Conservation (phyloP, 225 moss, liverwort and hornwort genomes). For the Sphagnum contortum region DNA sequence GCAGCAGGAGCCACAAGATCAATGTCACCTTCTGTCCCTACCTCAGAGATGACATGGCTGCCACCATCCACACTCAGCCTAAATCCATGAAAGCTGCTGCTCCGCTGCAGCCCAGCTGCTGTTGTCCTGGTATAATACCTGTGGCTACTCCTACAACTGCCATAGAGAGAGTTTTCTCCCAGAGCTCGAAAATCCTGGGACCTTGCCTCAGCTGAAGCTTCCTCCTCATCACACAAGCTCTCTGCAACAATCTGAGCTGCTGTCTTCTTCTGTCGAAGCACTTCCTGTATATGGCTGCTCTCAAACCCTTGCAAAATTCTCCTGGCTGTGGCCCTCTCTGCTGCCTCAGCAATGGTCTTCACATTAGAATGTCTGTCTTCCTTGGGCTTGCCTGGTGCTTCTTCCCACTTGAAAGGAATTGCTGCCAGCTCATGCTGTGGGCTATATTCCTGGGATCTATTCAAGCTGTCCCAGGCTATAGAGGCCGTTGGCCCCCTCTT, state of each 20-base stretch:
- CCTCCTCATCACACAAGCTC: too few species aligned
- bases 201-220: too few species aligned
- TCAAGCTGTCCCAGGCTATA: conserved; percentile 56
- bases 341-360: conserved; percentile 20
- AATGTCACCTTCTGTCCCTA: conserved; percentile 36
- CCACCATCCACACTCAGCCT: background rate
- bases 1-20: conserved; percentile 41
- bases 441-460: conserved; percentile 36
- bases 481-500: conserved; percentile 46
- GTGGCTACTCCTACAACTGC: conserved; percentile 33
- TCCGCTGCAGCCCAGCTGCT: conserved; percentile 12
- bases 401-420: conserved; percentile 89
- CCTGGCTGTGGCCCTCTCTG: conserved; percentile 28
- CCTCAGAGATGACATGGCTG: conserved; percentile 35
- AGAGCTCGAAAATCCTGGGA: too few species aligned
- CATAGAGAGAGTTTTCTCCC: conserved; percentile 5
- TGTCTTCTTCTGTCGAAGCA: too few species aligned
- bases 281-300: background rate
- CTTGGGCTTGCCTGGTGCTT: conserved; percentile 80
- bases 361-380: too few species aligned
- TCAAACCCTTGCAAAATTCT: conserved; percentile 5
- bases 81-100: conserved; percentile 17
- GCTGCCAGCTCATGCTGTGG: conserved; percentile 61
- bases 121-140: conserved; percentile 29
- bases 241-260: too few species aligned